Percentiles rank a stretch among this genome's conserved stretches.
These are phyloP conservation scores for Petunia axillaris DNA, from an alignment of 257 asterid genomes.

Conservation along the genomic window DNA sequence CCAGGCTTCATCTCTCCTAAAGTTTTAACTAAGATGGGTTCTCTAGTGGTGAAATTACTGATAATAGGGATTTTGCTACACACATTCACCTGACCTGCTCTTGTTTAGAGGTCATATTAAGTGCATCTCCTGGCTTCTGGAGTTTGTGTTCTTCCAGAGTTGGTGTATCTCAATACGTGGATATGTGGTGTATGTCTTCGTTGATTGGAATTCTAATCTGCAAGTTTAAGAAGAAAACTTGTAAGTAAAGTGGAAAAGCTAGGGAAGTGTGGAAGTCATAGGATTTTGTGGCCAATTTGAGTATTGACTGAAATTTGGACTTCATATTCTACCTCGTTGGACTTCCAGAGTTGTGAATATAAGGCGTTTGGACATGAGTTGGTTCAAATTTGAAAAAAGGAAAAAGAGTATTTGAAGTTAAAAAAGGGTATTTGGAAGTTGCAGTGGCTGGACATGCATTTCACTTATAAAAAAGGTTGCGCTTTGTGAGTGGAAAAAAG, in stretches of 20 bases:
- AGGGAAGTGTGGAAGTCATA: not conserved
- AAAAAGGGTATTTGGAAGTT: too few species aligned
- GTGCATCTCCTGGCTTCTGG: not conserved
- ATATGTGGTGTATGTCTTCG: not conserved
- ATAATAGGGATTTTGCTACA: not conserved
- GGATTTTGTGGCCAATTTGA: not conserved
- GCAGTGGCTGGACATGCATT: too few species aligned
- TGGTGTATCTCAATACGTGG: not conserved
- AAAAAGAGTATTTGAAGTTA: too few species aligned
- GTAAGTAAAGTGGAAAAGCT: not conserved
- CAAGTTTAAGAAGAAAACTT: not conserved
- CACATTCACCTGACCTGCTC: not conserved
- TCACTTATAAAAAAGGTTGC: too few species aligned
- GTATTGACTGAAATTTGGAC: not conserved
- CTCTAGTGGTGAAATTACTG: conserved; percentile 7
- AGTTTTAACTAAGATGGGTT: conserved; percentile 6
- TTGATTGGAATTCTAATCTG: not conserved
- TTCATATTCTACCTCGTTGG: not conserved
- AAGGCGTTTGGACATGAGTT: too few species aligned
- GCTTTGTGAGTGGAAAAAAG: too few species aligned
- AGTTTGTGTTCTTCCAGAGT: not conserved
- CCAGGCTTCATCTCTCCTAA: not conserved
- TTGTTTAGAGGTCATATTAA: not conserved
- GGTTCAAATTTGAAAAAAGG: too few species aligned
- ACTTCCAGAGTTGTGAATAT: not conserved